Conservation (phyloP, 306 rosid genomes). For the Acacia crassicarpa region DNA sequence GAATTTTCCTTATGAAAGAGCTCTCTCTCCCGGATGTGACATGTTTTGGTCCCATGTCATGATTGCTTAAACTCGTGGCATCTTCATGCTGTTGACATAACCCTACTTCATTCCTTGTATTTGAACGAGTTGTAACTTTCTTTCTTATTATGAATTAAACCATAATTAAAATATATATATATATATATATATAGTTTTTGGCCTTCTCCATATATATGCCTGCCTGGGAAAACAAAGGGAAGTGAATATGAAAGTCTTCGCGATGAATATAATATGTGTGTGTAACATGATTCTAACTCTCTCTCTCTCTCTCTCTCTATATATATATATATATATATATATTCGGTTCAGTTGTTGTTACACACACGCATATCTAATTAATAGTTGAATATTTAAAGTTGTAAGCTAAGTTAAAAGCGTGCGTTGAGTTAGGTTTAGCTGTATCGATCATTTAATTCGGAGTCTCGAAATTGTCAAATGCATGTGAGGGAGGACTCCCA, state of each 20-base stretch:
- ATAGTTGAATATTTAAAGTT: background rate
- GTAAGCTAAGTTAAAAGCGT: background rate
- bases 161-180: background rate
- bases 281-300: background rate
- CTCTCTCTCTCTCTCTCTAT: background rate
- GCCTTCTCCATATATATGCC: background rate
- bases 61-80: constrained; percentile 25
- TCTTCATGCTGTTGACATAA: constrained; percentile 18
- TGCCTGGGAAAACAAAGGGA: background rate
- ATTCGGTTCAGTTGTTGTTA: background rate
- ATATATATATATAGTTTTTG: no score
- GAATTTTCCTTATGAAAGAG: background rate
- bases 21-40: constrained; percentile 21
- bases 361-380: background rate
- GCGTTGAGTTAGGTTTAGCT: constrained; percentile 1
- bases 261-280: background rate
- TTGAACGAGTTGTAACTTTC: background rate
- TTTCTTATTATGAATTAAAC: background rate
- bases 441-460: constrained; percentile 21
- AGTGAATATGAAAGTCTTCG: background rate
- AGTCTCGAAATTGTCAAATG: constrained; percentile 22
- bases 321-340: background rate
- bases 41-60: constrained; percentile 23
- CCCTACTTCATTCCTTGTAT: constrained; percentile 8
- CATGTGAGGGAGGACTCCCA: constrained; percentile 30